Base-by-base conservation (phyloP, 2,329 filamentous ascomycete species). In the Neopestalotiopsis rosae region DNA sequence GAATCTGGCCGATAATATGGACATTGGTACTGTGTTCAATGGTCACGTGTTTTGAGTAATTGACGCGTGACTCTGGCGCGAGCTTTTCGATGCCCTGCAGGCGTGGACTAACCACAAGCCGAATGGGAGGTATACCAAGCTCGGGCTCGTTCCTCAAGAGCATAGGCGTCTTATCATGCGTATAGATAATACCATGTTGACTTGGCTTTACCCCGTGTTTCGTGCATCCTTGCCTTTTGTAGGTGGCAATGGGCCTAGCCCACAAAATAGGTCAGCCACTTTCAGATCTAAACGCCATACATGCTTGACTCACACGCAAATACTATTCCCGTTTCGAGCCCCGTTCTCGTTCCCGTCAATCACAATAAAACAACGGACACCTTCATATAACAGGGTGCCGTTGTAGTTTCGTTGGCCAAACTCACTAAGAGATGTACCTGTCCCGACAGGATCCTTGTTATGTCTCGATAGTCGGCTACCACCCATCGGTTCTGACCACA, bases 11-110 rank as follows among this genome's bases (percentile, higher is more conserved):
- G 65, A 90, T 85, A 73, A 89, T 88, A 72, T 85, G 81, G n/a
- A 89, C 86, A 61, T 81, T 84, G 72, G 85, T 79, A 72, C 90
- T 90, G 77, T 89, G 88, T 75, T 89, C 86, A 30, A 90, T 80
- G 2, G 86, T 87, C 38, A 84, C 81, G 5, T 87, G 78, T 71
- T 89, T 89, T 5, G 85, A 84, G 75, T 89, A 89, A 76, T 89
- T 89, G 71, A 89, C 82, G 4, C 88, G 84, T 13, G 88, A 90
- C 70, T 86, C 83, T 40, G 72, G 80, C 12, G 80, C 79, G 6
- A 89, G 79, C 67, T 77, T 82, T 69, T 89, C 86, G 6, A 52
- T 24, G 2, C 45, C 45, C n/a, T 52, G 6, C 3, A 52, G n/a
- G 42, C 79, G 80, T 14, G 56, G 76, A 4, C 80, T 77, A 24